Evolutionary conservation across 208 protist species (phyloP), one percentile per base, ranked within the genome.

Genomic region (Trypanosoma lewisi): DNA sequence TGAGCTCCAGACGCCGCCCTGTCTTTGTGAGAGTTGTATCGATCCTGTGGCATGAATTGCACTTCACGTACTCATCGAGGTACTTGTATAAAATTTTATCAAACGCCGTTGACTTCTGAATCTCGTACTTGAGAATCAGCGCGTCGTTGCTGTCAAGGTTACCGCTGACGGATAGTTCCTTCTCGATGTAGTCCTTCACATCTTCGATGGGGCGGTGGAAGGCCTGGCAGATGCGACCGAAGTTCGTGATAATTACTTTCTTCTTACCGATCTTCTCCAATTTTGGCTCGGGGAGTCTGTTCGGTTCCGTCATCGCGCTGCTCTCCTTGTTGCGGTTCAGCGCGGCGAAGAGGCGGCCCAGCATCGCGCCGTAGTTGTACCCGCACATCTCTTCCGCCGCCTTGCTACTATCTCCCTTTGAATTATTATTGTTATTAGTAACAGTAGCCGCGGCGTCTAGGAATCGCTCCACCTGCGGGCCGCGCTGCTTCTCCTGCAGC

Each of bases 201-300:
- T 96, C 85, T 53, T 97, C 87, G 57, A 93, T 75, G 31, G 79
- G 67, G 23, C 93, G 82, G 63, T 96, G 57, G 53, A 97, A 80
- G 36, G 74, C 76, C 25, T 92, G 72, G 78, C 90, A 96, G 77
- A 97, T 92, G 45, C 89, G 83, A 30, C 64, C 76, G 69, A 97
- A 97, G 80, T 97, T 97, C 14, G 71, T 76, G 62, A 97, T 94
- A 25, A 89, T 79, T 4, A 89, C 93, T 75, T 96, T 97, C 75
- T 94, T 95, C 75, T 93, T 93, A 34, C 93, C 91, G 39, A 96
- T 83, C 44, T 73, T 78, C 73, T 91, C 87, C 7, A 96, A 60
- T 45, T 93, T 68, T 14, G 93, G 93, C 31, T 78, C 73, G 1
- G 84, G 83, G n/a, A 97, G 61, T 52, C 86, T 67, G 52, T 91